These are phyloP conservation scores for Bondarzewia mesenterica DNA, from an alignment of 1,284 basidiomycete genomes.

Conservation along the genomic window DNA sequence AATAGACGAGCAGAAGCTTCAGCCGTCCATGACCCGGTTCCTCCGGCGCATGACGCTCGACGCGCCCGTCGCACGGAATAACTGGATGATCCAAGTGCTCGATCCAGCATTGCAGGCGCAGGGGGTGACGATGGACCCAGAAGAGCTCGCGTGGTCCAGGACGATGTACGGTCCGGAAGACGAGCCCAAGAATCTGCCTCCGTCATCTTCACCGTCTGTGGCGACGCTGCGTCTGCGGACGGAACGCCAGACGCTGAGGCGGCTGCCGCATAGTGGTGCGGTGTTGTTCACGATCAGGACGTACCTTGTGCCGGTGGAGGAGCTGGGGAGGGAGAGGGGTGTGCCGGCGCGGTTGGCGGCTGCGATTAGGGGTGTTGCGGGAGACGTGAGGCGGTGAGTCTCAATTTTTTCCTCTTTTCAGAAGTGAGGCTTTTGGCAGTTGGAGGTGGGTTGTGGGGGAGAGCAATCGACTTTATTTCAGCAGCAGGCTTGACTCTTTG, in stretches of 20 bases:
- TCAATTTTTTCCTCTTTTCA: background rate
- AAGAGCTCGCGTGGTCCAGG: constrained; percentile 61
- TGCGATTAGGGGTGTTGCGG: constrained; percentile 36
- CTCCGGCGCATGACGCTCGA: constrained; percentile 57
- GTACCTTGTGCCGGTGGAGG: constrained; percentile 55
- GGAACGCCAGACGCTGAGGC: constrained; percentile 68
- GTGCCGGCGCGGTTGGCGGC: constrained; percentile 61
- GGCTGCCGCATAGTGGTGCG: constrained; percentile 58
- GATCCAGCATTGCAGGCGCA: constrained; percentile 18
- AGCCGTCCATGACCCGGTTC: constrained; percentile 60
- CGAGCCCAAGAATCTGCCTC: constrained; percentile 27
- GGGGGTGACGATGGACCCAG: constrained; percentile 34
- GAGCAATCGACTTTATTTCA: too few relatives aligned
- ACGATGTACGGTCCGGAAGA: constrained; percentile 63
- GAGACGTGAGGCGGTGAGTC: constrained; percentile 7
- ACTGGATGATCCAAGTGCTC: constrained; percentile 60
- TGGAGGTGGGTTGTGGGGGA: too few relatives aligned
- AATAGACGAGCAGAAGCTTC: constrained; percentile 56
- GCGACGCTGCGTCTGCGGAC: constrained; percentile 53
- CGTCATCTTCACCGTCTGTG: constrained; percentile 13
- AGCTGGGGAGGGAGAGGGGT: constrained; percentile 52
- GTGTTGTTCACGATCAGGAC: constrained; percentile 75
- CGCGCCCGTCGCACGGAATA: constrained; percentile 68
- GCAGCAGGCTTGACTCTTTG: too few relatives aligned
- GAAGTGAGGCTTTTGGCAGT: background rate